Base-by-base conservation (phyloP, 2,329 filamentous ascomycete genomes). In the Aspergillus pseudoterreus region DNA sequence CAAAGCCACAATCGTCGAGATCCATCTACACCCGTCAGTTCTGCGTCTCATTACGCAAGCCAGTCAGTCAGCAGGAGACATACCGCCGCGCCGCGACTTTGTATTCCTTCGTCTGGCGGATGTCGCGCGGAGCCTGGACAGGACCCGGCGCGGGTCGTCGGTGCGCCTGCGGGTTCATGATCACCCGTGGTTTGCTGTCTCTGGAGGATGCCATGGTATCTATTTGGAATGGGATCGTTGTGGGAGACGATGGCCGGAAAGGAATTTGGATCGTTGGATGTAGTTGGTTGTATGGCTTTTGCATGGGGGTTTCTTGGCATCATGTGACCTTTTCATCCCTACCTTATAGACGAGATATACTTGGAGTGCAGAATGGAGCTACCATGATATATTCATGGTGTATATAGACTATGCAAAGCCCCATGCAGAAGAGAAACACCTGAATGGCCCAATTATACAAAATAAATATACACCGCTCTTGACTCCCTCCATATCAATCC, bases 101-200 rank as follows among this genome's bases (percentile, higher is more conserved):
- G 56, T 74, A 74, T 56, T 70, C 66, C 49, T 66, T 70, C n/a
- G 71, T 74, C 52, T 71, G 57, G 42, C 68, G 68, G 38, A 74
- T 68, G 60, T 74, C 70, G 19, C 22, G 15, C 39, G 19, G 43
- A 10, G 55, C 55, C 14, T 35, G 56, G 49, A 41, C 11, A 43
- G 58, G 24, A 39, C 58, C 38, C 49, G 54, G 45, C 35, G 50
- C 12, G 36, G 49, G 27, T 8, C 35, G 14, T 38, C 35, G 35
- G 27, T 44, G 53, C 22, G 39, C 49, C 47, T 51, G 55, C 15
- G 50, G 56, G 32, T 58, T 43, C 10, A 46, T 33, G 22, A 58
- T 35, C 11, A 61, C 56, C 17, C 60, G 52, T 42, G 54, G 61
- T 54, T 52, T 53, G 52, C 12, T 43, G 32, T 15, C 49, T 47